Evolutionary conservation across 805 yeast species (phyloP).

Genomic region (Lipomyces kockii): DNA sequence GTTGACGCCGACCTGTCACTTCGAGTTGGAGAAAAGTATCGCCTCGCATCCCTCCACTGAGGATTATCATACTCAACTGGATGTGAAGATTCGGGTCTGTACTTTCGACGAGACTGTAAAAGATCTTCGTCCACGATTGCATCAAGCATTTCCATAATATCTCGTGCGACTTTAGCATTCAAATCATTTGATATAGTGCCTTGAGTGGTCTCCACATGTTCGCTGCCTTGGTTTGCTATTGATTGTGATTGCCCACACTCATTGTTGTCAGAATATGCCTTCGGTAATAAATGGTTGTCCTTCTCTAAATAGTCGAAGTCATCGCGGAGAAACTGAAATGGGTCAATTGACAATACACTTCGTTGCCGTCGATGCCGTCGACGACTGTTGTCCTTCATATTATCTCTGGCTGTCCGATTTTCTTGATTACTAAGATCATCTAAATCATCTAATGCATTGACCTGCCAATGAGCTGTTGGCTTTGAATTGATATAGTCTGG

Average conservation of each 20-base stretch:
- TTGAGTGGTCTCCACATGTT: background rate
- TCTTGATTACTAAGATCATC: background rate
- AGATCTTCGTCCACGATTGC: background rate
- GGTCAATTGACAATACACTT: background rate
- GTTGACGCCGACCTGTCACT: background rate
- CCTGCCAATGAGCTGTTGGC: background rate
- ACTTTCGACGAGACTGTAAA: background rate
- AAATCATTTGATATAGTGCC: background rate
- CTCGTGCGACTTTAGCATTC: background rate
- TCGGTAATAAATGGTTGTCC: background rate
- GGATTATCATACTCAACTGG: background rate
- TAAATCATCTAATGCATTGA: background rate
- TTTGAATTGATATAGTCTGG: background rate
- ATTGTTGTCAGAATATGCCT: background rate
- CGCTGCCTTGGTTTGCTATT: background rate
- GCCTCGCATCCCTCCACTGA: background rate
- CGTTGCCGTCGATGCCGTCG: background rate
- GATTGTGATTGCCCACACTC: background rate
- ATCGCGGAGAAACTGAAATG: background rate
- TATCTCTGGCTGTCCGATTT: background rate
- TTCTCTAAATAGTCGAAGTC: background rate
- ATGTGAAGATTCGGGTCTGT: background rate
- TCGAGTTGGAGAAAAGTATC: background rate
- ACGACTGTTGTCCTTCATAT: background rate
- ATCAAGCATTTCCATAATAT: constrained; percentile 5